A percentile compares a stretch with the other conserved stretches of the same genome.
These are phyloP conservation scores for Wickerhamia fluorescens DNA, from an alignment of 805 yeast genomes.

Conservation along the genomic window DNA sequence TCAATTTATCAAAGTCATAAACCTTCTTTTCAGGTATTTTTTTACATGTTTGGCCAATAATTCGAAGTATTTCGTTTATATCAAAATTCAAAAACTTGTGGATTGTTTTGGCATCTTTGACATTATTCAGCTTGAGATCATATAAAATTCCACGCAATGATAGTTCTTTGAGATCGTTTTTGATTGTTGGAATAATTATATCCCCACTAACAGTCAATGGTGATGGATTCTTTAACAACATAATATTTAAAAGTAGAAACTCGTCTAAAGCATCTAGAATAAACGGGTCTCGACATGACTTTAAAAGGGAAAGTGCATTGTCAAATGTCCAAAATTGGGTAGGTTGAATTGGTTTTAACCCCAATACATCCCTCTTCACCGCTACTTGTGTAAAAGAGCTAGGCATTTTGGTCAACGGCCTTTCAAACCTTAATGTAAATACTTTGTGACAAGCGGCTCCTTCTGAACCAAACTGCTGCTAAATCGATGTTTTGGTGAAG, in stretches of 20 bases:
- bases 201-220: slow-evolving; percentile 18
- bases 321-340: slow-evolving; percentile 35
- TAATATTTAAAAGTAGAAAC: slow-evolving; percentile 26
- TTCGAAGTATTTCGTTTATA: slow-evolving; percentile 41
- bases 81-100: slow-evolving; percentile 33
- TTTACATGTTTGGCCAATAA: slow-evolving; percentile 34
- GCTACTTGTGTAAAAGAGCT: slow-evolving; percentile 2
- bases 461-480: no score
- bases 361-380: slow-evolving; percentile 7
- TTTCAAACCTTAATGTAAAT: not conserved
- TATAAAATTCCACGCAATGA: slow-evolving; percentile 35
- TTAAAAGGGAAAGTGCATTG: slow-evolving; percentile 28
- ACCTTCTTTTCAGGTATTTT: slow-evolving; percentile 28
- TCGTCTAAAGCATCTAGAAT: slow-evolving; percentile 33
- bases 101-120: slow-evolving; percentile 34
- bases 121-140: slow-evolving; percentile 24
- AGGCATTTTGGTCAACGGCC: slow-evolving; percentile 1
- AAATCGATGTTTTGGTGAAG: no score
- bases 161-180: slow-evolving; percentile 18
- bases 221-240: slow-evolving; percentile 21
- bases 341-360: slow-evolving; percentile 26
- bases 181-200: slow-evolving; percentile 1
- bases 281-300: slow-evolving; percentile 22
- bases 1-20: slow-evolving; percentile 15
- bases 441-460: not conserved